Evolutionary conservation across 225 moss, liverwort and hornwort genomes (phyloP).

Genomic region (Lunularia cruciata): DNA sequence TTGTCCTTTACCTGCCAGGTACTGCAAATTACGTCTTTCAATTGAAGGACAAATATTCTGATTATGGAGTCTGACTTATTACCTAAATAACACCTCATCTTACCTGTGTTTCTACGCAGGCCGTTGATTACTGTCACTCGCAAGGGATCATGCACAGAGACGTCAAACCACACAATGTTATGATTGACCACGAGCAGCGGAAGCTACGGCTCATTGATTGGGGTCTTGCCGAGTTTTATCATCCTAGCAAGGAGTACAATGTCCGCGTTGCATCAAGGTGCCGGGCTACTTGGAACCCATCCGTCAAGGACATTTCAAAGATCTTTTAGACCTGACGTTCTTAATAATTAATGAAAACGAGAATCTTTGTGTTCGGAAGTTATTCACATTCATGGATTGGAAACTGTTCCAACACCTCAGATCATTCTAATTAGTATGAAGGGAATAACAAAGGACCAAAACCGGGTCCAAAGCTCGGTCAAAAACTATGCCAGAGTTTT

Average conservation of each 20-base stretch:
- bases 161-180: slow-evolving; percentile 96
- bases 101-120: slow-evolving; percentile 43
- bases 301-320: too few species aligned
- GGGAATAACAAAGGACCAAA: too few species aligned
- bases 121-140: slow-evolving; percentile 95
- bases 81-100: neutral
- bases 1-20: too few species aligned
- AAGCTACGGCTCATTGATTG: slow-evolving; percentile 96
- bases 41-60: slow-evolving; percentile 1
- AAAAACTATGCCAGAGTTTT: too few species aligned
- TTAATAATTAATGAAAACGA: too few species aligned
- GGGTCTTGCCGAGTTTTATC: slow-evolving; percentile 97
- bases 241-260: slow-evolving; percentile 91
- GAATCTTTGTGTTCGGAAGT: too few species aligned
- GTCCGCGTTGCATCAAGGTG: slow-evolving; percentile 93
- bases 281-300: too few species aligned
- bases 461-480: too few species aligned
- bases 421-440: neutral
- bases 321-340: too few species aligned
- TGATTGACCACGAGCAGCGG: slow-evolving; percentile 98
- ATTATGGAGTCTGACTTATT: neutral
- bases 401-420: too few species aligned
- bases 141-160: slow-evolving; percentile 99
- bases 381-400: too few species aligned
- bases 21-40: neutral